Conservation (phyloP, 768 basidiomycete genomes). For the Omphalotus guepiniiformis region DNA sequence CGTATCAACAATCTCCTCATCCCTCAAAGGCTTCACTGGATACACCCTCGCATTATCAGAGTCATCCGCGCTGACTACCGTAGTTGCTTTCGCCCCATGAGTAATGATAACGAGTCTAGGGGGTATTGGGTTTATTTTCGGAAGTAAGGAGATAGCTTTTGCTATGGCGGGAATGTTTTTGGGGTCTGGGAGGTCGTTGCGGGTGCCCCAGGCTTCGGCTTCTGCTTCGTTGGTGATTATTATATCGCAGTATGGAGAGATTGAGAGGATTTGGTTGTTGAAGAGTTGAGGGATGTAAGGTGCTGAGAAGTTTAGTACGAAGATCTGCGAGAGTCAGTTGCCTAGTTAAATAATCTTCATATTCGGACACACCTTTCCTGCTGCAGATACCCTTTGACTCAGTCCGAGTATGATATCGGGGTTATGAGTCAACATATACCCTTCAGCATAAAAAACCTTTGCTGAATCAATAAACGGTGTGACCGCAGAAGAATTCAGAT, state of each 20-base stretch:
- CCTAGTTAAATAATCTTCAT: not conserved
- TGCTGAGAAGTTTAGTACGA: conserved; percentile 70
- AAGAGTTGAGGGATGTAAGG: conserved; percentile 78
- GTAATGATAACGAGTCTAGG: conserved; percentile 68
- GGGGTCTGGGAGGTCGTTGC: conserved; percentile 45
- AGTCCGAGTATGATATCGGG: conserved; percentile 50
- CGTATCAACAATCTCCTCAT: conserved; percentile 61
- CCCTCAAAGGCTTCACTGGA: conserved; percentile 39
- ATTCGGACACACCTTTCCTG: conserved; percentile 44
- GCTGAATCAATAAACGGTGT: conserved; percentile 53
- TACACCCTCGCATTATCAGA: conserved; percentile 38
- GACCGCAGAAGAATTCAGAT: conserved; percentile 54
- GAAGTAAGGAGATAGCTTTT: conserved; percentile 46
- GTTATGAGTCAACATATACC: conserved; percentile 78
- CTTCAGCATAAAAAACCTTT: conserved; percentile 68
- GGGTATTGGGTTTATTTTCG: conserved; percentile 51
- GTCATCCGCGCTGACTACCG: conserved; percentile 46
- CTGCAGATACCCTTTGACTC: conserved; percentile 52
- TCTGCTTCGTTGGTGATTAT: conserved; percentile 75
- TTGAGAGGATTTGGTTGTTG: conserved; percentile 57
- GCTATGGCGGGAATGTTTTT: conserved; percentile 51
- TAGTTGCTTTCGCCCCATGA: conserved; percentile 58
- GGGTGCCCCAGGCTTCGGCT: conserved; percentile 58
- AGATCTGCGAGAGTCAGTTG: conserved; percentile 37
- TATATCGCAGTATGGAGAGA: conserved; percentile 64